These are phyloP conservation scores for Fusarium redolens DNA, from an alignment of 2,329 filamentous ascomycete genomes.

Conservation along the genomic window DNA sequence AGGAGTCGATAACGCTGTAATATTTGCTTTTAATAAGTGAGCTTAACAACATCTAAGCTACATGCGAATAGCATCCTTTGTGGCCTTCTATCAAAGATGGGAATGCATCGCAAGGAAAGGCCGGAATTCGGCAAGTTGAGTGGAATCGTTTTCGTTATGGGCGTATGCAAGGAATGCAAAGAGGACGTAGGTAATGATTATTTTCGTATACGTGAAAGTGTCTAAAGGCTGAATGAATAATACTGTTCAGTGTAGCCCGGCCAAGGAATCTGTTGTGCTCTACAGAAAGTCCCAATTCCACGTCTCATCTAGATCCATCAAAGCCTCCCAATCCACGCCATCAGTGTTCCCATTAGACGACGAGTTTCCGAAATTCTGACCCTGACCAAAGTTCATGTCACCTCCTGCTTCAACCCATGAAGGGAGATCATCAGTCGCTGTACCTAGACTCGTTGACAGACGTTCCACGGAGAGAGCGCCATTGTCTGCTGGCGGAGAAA, in stretches of 20 bases:
- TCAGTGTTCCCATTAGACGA: neutral
- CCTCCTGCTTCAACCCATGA: slow-evolving; percentile 15
- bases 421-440: slow-evolving; percentile 12
- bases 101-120: neutral
- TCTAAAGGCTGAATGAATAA: neutral
- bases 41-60: fast-evolving
- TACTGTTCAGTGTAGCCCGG: neutral
- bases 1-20: no score
- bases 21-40: neutral
- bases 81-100: neutral
- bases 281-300: slow-evolving; percentile 37
- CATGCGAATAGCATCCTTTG: neutral
- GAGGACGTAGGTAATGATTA: fast-evolving
- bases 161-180: neutral
- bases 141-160: neutral
- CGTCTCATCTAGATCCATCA: slow-evolving; percentile 28
- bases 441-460: neutral
- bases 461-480: slow-evolving; percentile 6
- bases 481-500: neutral
- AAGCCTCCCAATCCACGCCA: slow-evolving; percentile 34
- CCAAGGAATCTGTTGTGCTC: neutral
- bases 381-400: neutral
- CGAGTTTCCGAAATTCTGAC: neutral
- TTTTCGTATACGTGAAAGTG: neutral
- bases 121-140: slow-evolving; percentile 18